Conservation (phyloP, 1,284 basidiomycete genomes). For the Ceratobasidium sp. region DNA sequence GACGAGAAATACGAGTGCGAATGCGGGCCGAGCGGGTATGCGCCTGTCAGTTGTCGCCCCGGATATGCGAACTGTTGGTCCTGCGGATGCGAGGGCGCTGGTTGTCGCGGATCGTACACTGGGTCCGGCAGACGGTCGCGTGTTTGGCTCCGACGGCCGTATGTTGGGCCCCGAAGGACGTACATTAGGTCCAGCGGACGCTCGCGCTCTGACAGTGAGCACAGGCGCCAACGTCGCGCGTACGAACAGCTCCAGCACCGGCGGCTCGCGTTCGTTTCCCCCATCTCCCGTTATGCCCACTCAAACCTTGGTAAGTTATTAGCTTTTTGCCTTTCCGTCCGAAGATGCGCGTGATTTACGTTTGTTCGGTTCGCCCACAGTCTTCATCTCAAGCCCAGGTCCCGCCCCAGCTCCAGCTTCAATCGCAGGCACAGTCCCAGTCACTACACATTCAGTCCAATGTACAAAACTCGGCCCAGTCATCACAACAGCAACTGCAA, state of each 20-base stretch:
- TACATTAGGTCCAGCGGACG: not conserved
- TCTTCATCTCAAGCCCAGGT: too few species aligned
- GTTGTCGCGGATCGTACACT: too few species aligned
- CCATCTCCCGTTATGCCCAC: slow-evolving; percentile 47
- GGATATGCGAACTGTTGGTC: too few species aligned
- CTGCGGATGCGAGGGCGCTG: too few species aligned
- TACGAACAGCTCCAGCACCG: slow-evolving; percentile 42
- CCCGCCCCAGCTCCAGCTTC: slow-evolving; percentile 7
- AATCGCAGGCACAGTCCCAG: too few species aligned
- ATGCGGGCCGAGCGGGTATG: not conserved
- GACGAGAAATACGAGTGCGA: not conserved
- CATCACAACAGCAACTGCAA: not conserved
- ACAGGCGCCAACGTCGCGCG: slow-evolving; percentile 28
- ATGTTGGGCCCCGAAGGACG: too few species aligned
- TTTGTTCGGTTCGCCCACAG: too few species aligned
- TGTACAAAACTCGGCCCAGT: too few species aligned
- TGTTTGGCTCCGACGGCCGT: too few species aligned
- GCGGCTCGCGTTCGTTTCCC: slow-evolving; percentile 45
- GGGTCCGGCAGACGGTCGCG: not conserved
- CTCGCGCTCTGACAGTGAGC: not conserved
- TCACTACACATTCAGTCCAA: slow-evolving; percentile 1
- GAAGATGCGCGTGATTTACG: too few species aligned
- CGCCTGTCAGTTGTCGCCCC: not conserved
- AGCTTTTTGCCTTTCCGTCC: too few species aligned
- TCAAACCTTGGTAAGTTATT: slow-evolving; percentile 16